Conservation (phyloP, 345 rosid genomes). For the Citrus australasica region DNA sequence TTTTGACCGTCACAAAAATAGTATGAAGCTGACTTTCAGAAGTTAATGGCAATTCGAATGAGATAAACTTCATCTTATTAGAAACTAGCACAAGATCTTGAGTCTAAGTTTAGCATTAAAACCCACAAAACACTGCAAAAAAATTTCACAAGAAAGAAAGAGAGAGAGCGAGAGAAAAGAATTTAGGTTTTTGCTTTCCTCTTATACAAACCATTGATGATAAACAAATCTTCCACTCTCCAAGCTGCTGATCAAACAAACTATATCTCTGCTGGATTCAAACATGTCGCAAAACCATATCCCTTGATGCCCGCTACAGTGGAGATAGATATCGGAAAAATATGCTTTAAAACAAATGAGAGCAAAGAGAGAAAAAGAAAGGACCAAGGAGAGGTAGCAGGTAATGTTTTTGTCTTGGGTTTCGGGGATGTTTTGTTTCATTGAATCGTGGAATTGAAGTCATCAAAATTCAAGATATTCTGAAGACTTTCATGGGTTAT, state of each 20-base stretch:
- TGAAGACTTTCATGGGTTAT: constrained; percentile 12
- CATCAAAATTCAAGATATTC: constrained; percentile 19
- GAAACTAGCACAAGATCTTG: background rate
- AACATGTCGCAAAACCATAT: background rate
- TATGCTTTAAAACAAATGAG: background rate
- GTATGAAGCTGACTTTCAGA: background rate
- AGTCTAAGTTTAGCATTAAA: background rate
- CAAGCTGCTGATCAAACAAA: constrained; percentile 4
- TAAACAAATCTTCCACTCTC: constrained; percentile 7
- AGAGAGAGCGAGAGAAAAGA: no score
- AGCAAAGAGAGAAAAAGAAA: background rate
- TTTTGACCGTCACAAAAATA: background rate
- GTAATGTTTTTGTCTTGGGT: constrained; percentile 3
- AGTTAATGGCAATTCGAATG: background rate
- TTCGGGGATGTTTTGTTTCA: constrained; percentile 9
- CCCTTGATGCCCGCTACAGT: background rate
- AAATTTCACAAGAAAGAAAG: background rate
- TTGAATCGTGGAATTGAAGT: constrained; percentile 29
- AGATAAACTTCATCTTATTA: background rate
- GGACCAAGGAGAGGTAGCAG: constrained; percentile 1
- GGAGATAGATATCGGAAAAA: background rate
- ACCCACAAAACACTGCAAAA: background rate
- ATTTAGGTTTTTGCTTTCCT: background rate
- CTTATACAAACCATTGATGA: constrained; percentile 25
- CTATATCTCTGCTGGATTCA: constrained; percentile 5